Evolutionary conservation across 2,329 filamentous ascomycete genomes (phyloP).

Genomic region (Seiridium unicorne): DNA sequence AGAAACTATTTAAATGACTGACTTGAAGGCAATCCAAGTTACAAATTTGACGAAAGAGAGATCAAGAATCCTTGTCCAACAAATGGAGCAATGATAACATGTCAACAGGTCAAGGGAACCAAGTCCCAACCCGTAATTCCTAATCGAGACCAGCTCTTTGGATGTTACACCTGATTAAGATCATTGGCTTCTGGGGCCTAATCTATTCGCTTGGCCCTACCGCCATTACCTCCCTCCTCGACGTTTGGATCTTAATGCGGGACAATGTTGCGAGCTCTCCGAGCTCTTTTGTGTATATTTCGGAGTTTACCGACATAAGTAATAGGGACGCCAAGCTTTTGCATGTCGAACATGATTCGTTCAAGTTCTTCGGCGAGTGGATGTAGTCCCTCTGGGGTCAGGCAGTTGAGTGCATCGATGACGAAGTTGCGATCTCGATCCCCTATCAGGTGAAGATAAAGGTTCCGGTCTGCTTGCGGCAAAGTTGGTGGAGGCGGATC

Average conservation of each 20-base stretch:
- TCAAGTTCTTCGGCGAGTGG: slow-evolving; percentile 27
- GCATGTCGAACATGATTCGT: slow-evolving; percentile 27
- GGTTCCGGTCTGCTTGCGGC: slow-evolving; percentile 35
- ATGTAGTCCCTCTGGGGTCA: slow-evolving; percentile 15
- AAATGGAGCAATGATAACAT: neutral
- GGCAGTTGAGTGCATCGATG: slow-evolving; percentile 36
- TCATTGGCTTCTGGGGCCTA: slow-evolving; percentile 5
- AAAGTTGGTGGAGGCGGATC: slow-evolving; percentile 31
- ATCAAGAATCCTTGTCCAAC: too few relatives aligned
- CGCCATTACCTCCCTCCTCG: slow-evolving; percentile 16
- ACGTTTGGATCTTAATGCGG: slow-evolving; percentile 20
- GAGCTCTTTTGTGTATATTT: neutral
- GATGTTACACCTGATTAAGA: neutral
- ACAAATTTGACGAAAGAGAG: too few relatives aligned
- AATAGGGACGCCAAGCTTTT: slow-evolving; percentile 19
- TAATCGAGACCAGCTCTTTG: neutral
- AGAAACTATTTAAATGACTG: neutral
- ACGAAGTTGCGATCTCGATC: slow-evolving; percentile 42
- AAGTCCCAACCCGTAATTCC: neutral
- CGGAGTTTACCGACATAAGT: slow-evolving; percentile 20
- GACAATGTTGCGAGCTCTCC: slow-evolving; percentile 4
- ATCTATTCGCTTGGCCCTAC: slow-evolving; percentile 22
- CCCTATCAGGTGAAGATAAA: slow-evolving; percentile 48
- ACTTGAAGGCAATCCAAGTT: too few relatives aligned
- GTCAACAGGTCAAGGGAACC: slow-evolving; percentile 7